Percentiles rank a stretch among this genome's conserved stretches.
phyloP scores from a whole-genome alignment of 2,329 filamentous ascomycete species.

The Chaetothyriales sp. region DNA sequence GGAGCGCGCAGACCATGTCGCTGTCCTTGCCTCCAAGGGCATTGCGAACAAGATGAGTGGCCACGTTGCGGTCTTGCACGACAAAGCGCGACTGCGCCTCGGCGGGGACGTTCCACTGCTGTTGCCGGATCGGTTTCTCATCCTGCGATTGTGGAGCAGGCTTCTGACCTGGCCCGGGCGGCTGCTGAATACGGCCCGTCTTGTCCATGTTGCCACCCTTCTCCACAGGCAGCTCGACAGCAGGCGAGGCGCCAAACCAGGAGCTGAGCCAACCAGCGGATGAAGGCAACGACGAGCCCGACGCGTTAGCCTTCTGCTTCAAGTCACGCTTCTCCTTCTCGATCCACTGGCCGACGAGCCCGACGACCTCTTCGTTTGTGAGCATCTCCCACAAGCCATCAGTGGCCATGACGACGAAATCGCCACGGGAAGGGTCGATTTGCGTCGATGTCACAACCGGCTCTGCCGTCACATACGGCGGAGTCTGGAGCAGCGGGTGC shows the following conservation, averaged over 20 bases:
- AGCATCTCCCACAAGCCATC: conserved; percentile 99
- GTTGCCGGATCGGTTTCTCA: conserved; percentile 61
- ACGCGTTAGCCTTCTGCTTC: background rate
- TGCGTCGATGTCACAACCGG: conserved; percentile 87
- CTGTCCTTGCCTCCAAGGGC: conserved; percentile 83
- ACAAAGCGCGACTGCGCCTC: conserved; percentile 58
- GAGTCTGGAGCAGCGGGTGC: conserved; percentile 65
- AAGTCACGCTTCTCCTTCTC: conserved; percentile 48
- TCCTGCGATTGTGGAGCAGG: conserved; percentile 1
- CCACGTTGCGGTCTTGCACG: conserved; percentile 87
- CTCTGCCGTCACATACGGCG: conserved; percentile 93
- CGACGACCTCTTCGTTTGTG: conserved; percentile 94
- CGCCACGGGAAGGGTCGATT: conserved; percentile 73
- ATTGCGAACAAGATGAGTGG: conserved; percentile 88
- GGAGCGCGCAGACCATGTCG: conserved; percentile 81
- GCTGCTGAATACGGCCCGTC: conserved; percentile 39
- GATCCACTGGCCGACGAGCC: conserved; percentile 91
- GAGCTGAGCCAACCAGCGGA: conserved; percentile 49
- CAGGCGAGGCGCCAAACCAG: conserved; percentile 37
- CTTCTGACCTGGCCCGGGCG: background rate
- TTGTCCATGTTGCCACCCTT: conserved; percentile 32
- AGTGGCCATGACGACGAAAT: conserved; percentile 91
- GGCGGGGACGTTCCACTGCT: conserved; percentile 75
- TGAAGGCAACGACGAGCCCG: conserved; percentile 19
- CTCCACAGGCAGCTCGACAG: conserved; percentile 59